phyloP scores from a whole-genome alignment of 352 stramenopile species.

The Aphanomyces astaci region DNA sequence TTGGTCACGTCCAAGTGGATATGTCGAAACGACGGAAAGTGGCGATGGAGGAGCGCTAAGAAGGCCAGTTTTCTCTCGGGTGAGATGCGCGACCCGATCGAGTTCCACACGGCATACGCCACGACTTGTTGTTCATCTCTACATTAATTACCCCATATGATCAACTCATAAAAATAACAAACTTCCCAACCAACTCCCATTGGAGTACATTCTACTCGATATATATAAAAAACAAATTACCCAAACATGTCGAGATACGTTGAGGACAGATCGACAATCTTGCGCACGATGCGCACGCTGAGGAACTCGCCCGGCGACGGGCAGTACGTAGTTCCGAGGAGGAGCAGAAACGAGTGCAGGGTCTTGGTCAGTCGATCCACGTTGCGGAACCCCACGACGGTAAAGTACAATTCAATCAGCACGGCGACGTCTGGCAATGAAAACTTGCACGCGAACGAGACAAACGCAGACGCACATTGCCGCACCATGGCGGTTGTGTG shows the following conservation, averaged over 20 bases:
- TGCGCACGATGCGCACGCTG: slow-evolving; percentile 5
- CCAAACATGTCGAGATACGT: not conserved
- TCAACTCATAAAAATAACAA: too few relatives aligned
- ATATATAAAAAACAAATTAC: too few relatives aligned
- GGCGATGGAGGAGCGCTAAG: not conserved
- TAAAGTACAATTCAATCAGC: slow-evolving; percentile 5
- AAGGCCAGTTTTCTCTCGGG: not conserved
- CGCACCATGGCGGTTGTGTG: not conserved
- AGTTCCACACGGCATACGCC: slow-evolving; percentile 2
- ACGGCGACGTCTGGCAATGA: not conserved
- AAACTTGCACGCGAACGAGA: slow-evolving; percentile 9
- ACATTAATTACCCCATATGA: too few relatives aligned
- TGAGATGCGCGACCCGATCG: slow-evolving; percentile 10
- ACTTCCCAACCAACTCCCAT: too few relatives aligned
- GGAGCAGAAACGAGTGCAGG: slow-evolving; percentile 18
- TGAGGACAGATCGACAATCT: slow-evolving; percentile 7
- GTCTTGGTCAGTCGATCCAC: not conserved
- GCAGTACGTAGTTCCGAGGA: not conserved
- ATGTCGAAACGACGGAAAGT: slow-evolving; percentile 5
- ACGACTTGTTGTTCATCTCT: slow-evolving; percentile 18
- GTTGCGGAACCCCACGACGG: not conserved
- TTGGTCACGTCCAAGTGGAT: slow-evolving; percentile 25
- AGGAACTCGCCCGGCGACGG: not conserved
- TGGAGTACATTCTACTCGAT: too few relatives aligned
- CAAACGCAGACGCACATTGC: slow-evolving; percentile 1